Evolutionary conservation across 805 yeast species (phyloP), one percentile per base, ranked within the genome.

Genomic region (Ogataea siamensis): DNA sequence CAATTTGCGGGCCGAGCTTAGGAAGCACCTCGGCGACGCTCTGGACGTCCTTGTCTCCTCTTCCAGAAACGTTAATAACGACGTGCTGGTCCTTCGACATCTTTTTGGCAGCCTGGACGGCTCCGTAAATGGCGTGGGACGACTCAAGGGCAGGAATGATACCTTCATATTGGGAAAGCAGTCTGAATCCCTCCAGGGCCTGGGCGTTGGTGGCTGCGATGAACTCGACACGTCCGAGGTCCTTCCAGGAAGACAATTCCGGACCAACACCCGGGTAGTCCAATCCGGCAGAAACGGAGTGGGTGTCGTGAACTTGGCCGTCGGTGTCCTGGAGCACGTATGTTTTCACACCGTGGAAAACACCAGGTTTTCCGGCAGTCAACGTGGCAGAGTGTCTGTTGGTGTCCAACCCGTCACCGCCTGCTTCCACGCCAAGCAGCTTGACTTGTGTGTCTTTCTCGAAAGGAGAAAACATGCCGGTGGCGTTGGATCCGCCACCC

Each of bases 251-350:
- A 2, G 98, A 94, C 51, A 93, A 73, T 67, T 93, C 98, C 21
- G 99, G 99, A 30, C 99, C 99, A 32, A 93, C 99, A 66, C 97
- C 99, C 17, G 99, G 99, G 62, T 93, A 93, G 66, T 93, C 99
- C 55, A 93, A 74, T 51, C 99, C 99, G 26, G 99, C 99, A 47
- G 96, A 87, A 25, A 93, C 94, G 15, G 98, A 91, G 63, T 93
- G 98, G 8, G 99, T 93, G 59, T 93, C 99, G 50, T 84, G 94
- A 43, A 93, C 87, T 69, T 93, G 99, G 37, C 99, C 99, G 61
- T 93, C 98, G 12, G 60, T 54, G 55, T 83, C 86, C 68, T 93
- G 99, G 58, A 93, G 74, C 24, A 93, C 94, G 54, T 83, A 93
- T 4, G 99, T 91, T 64, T 75, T 85, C 34, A 91, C 97, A 63